Evolutionary conservation across 2,329 filamentous ascomycete species (phyloP).

Genomic region (Microsporum audouinii): DNA sequence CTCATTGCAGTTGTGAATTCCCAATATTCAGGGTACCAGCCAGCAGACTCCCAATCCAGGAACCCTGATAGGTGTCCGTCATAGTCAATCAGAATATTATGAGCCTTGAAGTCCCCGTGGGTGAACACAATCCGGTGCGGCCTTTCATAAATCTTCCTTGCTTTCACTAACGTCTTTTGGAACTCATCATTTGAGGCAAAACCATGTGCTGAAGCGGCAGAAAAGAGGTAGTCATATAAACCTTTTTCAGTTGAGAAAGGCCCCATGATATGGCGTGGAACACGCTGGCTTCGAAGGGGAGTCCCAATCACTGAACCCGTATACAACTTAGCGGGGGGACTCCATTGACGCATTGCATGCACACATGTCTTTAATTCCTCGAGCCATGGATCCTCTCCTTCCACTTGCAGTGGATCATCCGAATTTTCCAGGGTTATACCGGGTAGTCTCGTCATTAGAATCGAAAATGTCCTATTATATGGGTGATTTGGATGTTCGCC

Average conservation of each 20-base stretch:
- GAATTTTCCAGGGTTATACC: slow-evolving; percentile 20
- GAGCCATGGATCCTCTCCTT: slow-evolving; percentile 24
- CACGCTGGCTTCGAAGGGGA: background rate
- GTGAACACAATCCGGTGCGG: slow-evolving; percentile 19
- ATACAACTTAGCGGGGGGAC: slow-evolving; percentile 23
- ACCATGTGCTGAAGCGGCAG: slow-evolving; percentile 19
- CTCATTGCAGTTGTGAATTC: slow-evolving; percentile 19
- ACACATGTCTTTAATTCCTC: slow-evolving; percentile 27
- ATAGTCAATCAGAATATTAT: slow-evolving; percentile 17
- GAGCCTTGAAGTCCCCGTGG: slow-evolving; percentile 18
- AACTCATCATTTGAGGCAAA: slow-evolving; percentile 22
- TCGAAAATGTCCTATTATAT: slow-evolving; percentile 23
- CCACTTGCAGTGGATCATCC: slow-evolving; percentile 18
- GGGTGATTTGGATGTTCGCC: slow-evolving; percentile 24
- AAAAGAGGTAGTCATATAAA: slow-evolving; percentile 24
- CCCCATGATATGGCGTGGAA: background rate
- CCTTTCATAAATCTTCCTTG: slow-evolving; percentile 13
- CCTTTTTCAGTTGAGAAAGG: slow-evolving; percentile 7
- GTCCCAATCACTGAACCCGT: slow-evolving; percentile 13
- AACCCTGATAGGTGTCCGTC: slow-evolving; percentile 19
- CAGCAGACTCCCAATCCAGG: slow-evolving; percentile 20
- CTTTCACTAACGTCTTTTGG: slow-evolving; percentile 16
- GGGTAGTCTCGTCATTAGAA: slow-evolving; percentile 21
- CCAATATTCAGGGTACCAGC: slow-evolving; percentile 10
- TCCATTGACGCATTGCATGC: slow-evolving; percentile 27